phyloP scores from a whole-genome alignment of 2,329 filamentous ascomycete genomes.

The Xylaria polymorpha region DNA sequence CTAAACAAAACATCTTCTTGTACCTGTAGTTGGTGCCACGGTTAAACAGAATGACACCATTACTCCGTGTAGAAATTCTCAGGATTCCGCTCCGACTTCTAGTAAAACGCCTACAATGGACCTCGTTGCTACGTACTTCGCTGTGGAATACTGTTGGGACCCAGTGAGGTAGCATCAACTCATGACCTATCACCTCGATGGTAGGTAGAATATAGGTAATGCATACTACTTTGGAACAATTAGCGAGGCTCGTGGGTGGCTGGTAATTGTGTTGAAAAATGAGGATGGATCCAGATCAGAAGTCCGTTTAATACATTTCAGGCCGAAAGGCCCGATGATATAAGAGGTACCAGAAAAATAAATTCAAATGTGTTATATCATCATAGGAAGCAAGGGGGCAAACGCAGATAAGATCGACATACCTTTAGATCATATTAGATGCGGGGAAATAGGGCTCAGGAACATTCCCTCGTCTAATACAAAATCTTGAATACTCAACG shows the following conservation, averaged over 20 bases:
- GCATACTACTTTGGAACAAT: constrained; percentile 25
- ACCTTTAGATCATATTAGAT: constrained; percentile 45
- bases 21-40: not conserved
- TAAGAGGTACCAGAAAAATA: constrained; percentile 98
- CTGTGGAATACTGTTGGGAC: not conserved
- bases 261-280: not conserved
- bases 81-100: too few species aligned
- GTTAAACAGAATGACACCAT: not conserved
- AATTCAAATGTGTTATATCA: constrained; percentile 72
- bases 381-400: constrained; percentile 63
- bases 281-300: constrained; percentile 68
- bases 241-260: constrained; percentile 24
- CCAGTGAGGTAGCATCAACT: not conserved
- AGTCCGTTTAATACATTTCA: constrained; percentile 87
- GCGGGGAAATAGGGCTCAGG: not conserved
- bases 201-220: not conserved
- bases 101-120: not conserved
- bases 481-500: not conserved
- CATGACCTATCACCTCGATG: not conserved
- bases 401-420: constrained; percentile 47
- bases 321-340: constrained; percentile 74
- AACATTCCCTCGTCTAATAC: not conserved
- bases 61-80: not conserved
- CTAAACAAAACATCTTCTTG: not conserved
- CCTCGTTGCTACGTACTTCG: not conserved